Conservation (phyloP, 2,329 filamentous ascomycete genomes). For the Byssochlamys sp. region DNA sequence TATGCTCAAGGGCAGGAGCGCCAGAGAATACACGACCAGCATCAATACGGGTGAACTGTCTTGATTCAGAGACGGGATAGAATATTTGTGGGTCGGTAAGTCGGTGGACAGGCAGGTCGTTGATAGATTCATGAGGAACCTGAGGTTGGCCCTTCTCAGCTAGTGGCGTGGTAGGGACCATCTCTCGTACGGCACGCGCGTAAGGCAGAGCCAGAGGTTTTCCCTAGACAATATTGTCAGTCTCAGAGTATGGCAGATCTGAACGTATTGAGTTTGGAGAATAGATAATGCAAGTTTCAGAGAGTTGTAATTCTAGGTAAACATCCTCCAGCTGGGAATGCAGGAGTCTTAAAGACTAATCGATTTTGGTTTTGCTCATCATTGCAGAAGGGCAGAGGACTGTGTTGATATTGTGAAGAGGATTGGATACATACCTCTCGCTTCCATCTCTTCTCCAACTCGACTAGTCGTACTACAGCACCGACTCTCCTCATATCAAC, state of each 20-base stretch:
- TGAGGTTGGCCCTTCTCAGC: conserved; percentile 27
- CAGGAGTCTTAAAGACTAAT: conserved; percentile 99
- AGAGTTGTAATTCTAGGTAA: conserved; percentile 56
- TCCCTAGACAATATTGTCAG: conserved; percentile 44
- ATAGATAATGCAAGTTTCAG: conserved; percentile 42
- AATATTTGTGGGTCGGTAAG: conserved; percentile 49
- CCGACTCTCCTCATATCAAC: conserved; percentile 77
- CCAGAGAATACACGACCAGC: conserved; percentile 52
- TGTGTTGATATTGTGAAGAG: conserved; percentile 2
- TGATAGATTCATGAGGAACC: conserved; percentile 50
- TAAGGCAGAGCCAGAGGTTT: conserved; percentile 71
- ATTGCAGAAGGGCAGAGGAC: conserved; percentile 25
- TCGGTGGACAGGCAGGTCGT: conserved; percentile 53
- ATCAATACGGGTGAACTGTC: conserved; percentile 56
- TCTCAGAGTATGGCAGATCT: conserved; percentile 5
- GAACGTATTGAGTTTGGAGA: neutral
- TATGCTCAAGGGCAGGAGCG: conserved; percentile 28
- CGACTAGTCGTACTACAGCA: conserved; percentile 75
- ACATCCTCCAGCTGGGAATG: conserved; percentile 40
- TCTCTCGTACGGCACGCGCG: conserved; percentile 61
- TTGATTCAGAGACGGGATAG: conserved; percentile 54
- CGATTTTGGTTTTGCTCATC: conserved; percentile 70
- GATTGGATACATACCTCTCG: conserved; percentile 54
- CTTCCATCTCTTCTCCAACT: conserved; percentile 71
- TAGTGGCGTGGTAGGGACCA: conserved; percentile 64